A percentile compares a stretch with the other conserved stretches of the same genome.
Conservation (phyloP, 345 rosid species). For the Eucalyptus lansdowneana region DNA sequence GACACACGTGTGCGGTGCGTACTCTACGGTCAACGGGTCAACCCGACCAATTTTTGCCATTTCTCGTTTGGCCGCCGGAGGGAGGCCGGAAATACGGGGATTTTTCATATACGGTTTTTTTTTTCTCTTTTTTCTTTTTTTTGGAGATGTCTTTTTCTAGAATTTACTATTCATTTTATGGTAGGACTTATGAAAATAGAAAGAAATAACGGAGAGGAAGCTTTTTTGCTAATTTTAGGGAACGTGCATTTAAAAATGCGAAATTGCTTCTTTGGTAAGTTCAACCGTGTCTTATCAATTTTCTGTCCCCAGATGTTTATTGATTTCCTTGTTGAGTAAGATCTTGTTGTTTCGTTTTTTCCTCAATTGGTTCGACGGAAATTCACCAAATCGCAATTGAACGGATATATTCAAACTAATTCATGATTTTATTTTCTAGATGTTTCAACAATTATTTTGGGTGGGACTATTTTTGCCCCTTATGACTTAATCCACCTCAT, state of each 20-base stretch:
- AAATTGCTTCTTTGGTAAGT: background rate
- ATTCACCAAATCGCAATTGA: background rate
- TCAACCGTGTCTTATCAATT: background rate
- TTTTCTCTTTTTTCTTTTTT: rapidly evolving
- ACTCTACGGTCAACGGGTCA: background rate
- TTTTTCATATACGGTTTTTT: background rate
- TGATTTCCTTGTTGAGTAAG: background rate
- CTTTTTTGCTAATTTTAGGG: background rate
- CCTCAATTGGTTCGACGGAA: background rate
- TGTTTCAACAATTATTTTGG: background rate
- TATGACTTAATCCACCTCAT: background rate
- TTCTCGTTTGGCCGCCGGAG: background rate
- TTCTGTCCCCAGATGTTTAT: background rate
- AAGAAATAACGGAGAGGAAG: background rate
- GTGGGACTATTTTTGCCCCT: background rate
- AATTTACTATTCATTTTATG: background rate
- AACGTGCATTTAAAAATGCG: background rate
- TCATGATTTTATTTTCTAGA: background rate
- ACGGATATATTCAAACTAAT: background rate
- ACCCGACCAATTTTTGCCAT: background rate
- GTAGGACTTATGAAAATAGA: background rate
- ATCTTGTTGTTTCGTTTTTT: background rate
- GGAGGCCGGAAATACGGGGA: background rate
- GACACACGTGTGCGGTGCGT: background rate
- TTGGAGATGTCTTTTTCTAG: background rate